Percentiles rank a stretch among this genome's conserved stretches.
Evolutionary conservation across 768 basidiomycete species (phyloP).

Genomic region (Psilocybe cubensis): DNA sequence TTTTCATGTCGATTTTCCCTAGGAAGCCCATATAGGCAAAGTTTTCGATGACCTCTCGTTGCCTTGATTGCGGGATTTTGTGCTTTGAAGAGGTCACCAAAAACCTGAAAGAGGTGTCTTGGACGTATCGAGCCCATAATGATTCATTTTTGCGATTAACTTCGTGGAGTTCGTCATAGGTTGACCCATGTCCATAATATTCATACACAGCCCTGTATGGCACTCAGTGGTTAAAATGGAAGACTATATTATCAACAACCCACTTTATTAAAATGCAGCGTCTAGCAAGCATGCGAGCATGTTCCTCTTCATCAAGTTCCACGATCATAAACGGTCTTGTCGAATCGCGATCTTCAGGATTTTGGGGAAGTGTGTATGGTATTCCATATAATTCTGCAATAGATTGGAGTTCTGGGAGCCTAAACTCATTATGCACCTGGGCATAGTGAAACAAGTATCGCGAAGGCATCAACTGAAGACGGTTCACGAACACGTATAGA

Average conservation of each 20-base stretch:
- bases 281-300: conserved; percentile 72
- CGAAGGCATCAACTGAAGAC: conserved; percentile 28
- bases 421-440: conserved; percentile 79
- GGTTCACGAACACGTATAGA: background rate
- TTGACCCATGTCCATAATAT: conserved; percentile 71
- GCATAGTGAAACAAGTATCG: conserved; percentile 74
- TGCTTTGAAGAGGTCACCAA: conserved; percentile 75
- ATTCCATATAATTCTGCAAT: conserved; percentile 78
- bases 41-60: conserved; percentile 69
- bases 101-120: conserved; percentile 82
- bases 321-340: conserved; percentile 78
- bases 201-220: conserved; percentile 71
- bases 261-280: conserved; percentile 88
- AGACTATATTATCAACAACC: conserved; percentile 27
- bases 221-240: too few species aligned
- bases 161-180: conserved; percentile 73
- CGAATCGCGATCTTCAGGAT: conserved; percentile 50
- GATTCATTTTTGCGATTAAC: conserved; percentile 43
- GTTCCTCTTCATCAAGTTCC: conserved; percentile 66
- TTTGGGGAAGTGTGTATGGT: conserved; percentile 49
- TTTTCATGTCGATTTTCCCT: conserved; percentile 82
- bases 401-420: conserved; percentile 82
- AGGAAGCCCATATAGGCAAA: conserved; percentile 86
- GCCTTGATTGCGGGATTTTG: conserved; percentile 68
- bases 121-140: conserved; percentile 63